A percentile compares a stretch with the other conserved stretches of the same genome.
Evolutionary conservation across 306 rosid genomes (phyloP).

Genomic region (Castanea sativa): DNA sequence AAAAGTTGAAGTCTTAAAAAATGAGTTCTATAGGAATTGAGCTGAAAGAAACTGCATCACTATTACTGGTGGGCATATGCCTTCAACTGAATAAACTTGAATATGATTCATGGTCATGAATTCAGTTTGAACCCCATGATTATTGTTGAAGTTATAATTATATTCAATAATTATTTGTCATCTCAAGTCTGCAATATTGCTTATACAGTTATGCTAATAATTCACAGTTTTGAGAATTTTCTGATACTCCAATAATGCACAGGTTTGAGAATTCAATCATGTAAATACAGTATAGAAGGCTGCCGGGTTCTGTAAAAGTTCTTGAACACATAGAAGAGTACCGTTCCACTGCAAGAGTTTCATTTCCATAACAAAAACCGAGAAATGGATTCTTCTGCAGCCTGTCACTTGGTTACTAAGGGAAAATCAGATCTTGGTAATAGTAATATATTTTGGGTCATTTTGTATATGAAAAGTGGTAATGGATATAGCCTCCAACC

Average conservation of each 20-base stretch:
- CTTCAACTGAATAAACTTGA: not conserved
- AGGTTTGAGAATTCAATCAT: slow-evolving; percentile 49
- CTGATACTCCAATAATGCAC: slow-evolving; percentile 16
- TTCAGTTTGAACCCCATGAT: not conserved
- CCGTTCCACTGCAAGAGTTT: slow-evolving; percentile 17
- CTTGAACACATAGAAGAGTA: slow-evolving; percentile 5
- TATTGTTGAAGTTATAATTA: not conserved
- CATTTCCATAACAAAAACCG: slow-evolving; percentile 6
- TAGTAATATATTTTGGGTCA: slow-evolving; percentile 18
- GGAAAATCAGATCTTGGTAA: slow-evolving; percentile 10
- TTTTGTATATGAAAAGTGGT: slow-evolving; percentile 29
- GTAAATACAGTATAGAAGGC: slow-evolving; percentile 19
- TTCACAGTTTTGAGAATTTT: slow-evolving; percentile 48
- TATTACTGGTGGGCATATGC: not conserved
- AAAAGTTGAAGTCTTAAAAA: not conserved
- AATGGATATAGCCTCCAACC: slow-evolving; percentile 1
- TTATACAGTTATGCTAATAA: slow-evolving; percentile 10
- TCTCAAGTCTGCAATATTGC: not conserved
- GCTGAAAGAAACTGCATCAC: not conserved
- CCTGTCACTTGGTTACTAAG: not conserved
- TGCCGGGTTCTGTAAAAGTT: slow-evolving; percentile 33
- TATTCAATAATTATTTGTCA: not conserved
- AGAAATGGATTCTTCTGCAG: slow-evolving; percentile 1
- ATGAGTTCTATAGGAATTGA: not conserved
- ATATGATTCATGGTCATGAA: not conserved